A percentile compares a stretch with the other conserved stretches of the same genome.
Evolutionary conservation across 2,329 filamentous ascomycete species (phyloP).

Genomic region (Colletotrichum sp.): DNA sequence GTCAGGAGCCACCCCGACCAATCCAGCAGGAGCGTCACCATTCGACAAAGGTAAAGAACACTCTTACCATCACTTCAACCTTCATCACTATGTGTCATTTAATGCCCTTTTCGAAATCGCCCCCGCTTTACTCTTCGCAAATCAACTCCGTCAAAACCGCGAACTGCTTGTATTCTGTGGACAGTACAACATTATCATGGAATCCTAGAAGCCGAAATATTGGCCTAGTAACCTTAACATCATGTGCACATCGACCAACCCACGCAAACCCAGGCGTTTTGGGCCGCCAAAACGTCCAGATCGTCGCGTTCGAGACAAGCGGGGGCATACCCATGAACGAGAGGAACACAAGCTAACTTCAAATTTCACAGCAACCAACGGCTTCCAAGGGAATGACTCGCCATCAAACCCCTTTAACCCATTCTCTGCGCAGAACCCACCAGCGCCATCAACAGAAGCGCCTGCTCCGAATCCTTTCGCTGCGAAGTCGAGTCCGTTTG

Average conservation of each 20-base stretch:
- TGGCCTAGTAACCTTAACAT: accelerated
- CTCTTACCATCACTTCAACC: neutral
- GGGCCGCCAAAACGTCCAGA: neutral
- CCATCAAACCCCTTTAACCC: slow-evolving; percentile 1
- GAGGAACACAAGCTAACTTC: slow-evolving; percentile 9
- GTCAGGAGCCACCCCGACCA: neutral
- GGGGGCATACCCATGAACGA: neutral
- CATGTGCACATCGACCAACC: neutral
- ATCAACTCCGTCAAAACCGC: neutral
- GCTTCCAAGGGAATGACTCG: neutral
- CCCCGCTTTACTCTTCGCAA: neutral
- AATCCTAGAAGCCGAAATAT: neutral
- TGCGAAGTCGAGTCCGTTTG: neutral
- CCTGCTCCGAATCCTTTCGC: slow-evolving; percentile 7
- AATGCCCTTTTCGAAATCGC: neutral
- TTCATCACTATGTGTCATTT: neutral
- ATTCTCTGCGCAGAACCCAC: neutral
- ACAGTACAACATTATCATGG: neutral
- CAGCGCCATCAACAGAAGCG: neutral
- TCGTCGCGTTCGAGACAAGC: neutral
- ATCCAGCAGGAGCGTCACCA: neutral
- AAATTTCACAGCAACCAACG: neutral
- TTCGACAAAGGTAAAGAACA: slow-evolving; percentile 13
- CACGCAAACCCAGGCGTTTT: neutral
- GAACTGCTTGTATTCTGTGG: neutral